Evolutionary conservation across 208 protist genomes (phyloP).

Genomic region (Porcisia deanei): DNA sequence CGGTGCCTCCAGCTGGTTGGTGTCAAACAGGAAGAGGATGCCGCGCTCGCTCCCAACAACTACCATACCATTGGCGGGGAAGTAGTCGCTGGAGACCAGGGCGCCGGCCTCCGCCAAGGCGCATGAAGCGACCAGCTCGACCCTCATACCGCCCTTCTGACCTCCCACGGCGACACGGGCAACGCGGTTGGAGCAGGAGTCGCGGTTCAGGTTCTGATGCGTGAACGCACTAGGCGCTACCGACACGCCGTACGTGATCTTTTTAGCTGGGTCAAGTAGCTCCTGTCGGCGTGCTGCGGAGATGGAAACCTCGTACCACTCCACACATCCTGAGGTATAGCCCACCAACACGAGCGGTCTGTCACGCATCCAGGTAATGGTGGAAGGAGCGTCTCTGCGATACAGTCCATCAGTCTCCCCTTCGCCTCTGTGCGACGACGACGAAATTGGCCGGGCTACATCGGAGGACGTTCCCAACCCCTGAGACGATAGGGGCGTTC

Average conservation of each 20-base stretch:
- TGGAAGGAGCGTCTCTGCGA: slow-evolving; percentile 42
- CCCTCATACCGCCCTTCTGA: slow-evolving; percentile 35
- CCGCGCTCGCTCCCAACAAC: slow-evolving; percentile 57
- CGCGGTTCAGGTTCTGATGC: slow-evolving; percentile 32
- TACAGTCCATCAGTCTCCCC: background rate
- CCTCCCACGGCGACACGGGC: slow-evolving; percentile 32
- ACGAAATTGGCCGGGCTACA: background rate
- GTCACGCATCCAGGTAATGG: slow-evolving; percentile 87
- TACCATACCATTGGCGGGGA: slow-evolving; percentile 57
- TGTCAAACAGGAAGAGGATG: slow-evolving; percentile 51
- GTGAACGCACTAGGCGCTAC: slow-evolving; percentile 27
- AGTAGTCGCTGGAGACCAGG: slow-evolving; percentile 76
- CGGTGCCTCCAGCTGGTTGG: slow-evolving; percentile 45
- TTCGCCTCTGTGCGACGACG: background rate
- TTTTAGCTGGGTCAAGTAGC: slow-evolving; percentile 25
- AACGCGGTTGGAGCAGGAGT: slow-evolving; percentile 17
- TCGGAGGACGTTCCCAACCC: background rate
- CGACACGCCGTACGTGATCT: slow-evolving; percentile 20
- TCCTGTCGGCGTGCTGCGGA: slow-evolving; percentile 29
- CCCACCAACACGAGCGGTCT: slow-evolving; percentile 82
- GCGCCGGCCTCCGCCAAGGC: slow-evolving; percentile 46
- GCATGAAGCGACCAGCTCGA: slow-evolving; percentile 35
- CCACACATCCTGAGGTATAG: slow-evolving; percentile 56
- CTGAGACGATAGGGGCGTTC: background rate
- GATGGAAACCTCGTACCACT: slow-evolving; percentile 80